Base-by-base conservation (phyloP, 1,139 yeast genomes). In the Zygosaccharomyces pseudobailii region DNA sequence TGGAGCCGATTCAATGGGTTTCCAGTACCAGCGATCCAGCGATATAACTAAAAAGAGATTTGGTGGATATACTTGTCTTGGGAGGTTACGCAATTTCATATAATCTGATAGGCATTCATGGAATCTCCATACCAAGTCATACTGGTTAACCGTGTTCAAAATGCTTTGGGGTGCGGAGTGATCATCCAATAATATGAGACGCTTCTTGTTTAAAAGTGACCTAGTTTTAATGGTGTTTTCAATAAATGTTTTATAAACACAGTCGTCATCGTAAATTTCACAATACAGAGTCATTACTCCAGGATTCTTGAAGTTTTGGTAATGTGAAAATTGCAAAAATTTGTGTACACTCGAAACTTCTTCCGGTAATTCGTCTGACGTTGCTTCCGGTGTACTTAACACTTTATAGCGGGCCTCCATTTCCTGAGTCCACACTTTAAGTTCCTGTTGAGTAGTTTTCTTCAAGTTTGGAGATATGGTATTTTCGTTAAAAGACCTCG, bases 71-170 rank as follows among this genome's bases (percentile, higher is more conserved):
- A 50, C 48, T 24, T 55, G 60, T 6, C 37, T 42, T 2, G 69
- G 68, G 22, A 66, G 42, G 43, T 62, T 64, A 36, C 55, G 55
- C 13, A 64, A 36, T 19, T 47, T 52, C 22, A 59, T 51, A 36
- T 62, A 61, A 10, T 55, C 54, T 2, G 65, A 55, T 13, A 63
- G 46, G 20, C 57, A 56, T 47, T 64, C 68, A 43, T 65, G 68
- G 8, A 66, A 55, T 40, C 61, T 64, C 70, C 70, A 66, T 3
- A 66, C 69, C 32, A 66, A 49, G 43, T 65, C 66, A 44, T 63
- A 65, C 45, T 66, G 69, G 42, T 61, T 62, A 5, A 56, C 61
- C 2, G 60, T 55, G 25, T 58, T 58, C 19, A 60, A 47, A 8
- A 62, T 63, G 42, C 64, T 62, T 23, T 51, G 52, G 9, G 64